Evolutionary conservation across 2,329 filamentous ascomycete genomes (phyloP).

Genomic region (Colletotrichum sp.): DNA sequence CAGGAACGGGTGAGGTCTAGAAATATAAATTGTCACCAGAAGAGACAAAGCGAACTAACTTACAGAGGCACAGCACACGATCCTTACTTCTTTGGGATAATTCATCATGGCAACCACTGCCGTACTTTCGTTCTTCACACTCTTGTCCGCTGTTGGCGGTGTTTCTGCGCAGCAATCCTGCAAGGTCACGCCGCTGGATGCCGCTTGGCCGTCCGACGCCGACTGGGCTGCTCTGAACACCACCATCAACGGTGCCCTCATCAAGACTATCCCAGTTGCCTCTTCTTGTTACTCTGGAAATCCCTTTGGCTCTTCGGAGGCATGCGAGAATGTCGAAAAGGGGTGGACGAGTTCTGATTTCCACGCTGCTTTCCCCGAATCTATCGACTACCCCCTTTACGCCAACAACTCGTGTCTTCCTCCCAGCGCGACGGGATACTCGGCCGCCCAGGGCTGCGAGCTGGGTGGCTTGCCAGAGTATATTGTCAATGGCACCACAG

Average conservation of each 20-base stretch:
- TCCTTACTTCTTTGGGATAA: background rate
- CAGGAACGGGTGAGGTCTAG: background rate
- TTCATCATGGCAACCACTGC: background rate
- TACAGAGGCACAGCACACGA: background rate
- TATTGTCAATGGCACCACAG: slow-evolving; percentile 37
- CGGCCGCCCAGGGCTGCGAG: slow-evolving; percentile 30
- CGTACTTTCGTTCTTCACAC: background rate
- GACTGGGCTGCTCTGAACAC: slow-evolving; percentile 48
- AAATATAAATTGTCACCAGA: background rate
- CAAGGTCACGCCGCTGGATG: background rate
- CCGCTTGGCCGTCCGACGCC: slow-evolving; percentile 10
- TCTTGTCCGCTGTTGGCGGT: background rate
- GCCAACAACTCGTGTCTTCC: slow-evolving; percentile 11
- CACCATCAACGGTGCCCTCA: slow-evolving; percentile 46
- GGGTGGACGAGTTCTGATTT: background rate
- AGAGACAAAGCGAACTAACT: too few species aligned
- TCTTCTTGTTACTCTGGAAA: slow-evolving; percentile 46
- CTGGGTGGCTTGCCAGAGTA: slow-evolving; percentile 35
- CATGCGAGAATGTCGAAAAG: background rate
- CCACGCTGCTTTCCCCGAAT: background rate
- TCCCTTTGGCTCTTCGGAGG: background rate
- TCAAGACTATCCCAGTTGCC: slow-evolving; percentile 50
- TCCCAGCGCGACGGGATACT: background rate
- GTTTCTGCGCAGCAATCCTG: slow-evolving; percentile 3
- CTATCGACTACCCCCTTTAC: background rate